phyloP scores from a whole-genome alignment of 176 grass and related monocot genomes.

The Melocanna baccifera region DNA sequence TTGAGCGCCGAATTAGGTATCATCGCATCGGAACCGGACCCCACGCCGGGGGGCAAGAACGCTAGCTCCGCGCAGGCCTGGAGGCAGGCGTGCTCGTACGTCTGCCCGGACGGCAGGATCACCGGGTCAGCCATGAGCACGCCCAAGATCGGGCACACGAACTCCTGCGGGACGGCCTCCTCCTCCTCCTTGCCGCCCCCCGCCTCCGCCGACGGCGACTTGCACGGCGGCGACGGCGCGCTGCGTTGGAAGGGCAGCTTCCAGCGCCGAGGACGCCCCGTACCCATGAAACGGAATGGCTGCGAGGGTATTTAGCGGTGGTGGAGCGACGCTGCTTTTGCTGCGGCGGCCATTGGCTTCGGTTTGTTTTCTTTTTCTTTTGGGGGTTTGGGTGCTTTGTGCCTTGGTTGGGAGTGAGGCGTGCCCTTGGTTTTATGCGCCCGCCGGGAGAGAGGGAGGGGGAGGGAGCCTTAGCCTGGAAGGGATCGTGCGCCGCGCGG shows the following conservation, averaged over 20 bases:
- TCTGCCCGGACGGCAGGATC: constrained; percentile 57
- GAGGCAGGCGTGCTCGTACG: constrained; percentile 70
- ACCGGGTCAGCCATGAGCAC: constrained; percentile 78
- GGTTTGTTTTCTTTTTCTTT: not conserved
- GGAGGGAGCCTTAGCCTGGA: constrained; percentile 21
- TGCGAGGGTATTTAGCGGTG: not conserved
- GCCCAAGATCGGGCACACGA: constrained; percentile 57
- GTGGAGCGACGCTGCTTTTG: constrained; percentile 10
- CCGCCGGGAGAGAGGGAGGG: not conserved
- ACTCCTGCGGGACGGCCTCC: constrained; percentile 43
- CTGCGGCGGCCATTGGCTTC: not conserved
- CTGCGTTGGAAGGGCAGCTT: constrained; percentile 66
- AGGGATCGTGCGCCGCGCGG: constrained; percentile 22
- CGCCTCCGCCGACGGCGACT: not conserved
- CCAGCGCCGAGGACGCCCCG: constrained; percentile 54
- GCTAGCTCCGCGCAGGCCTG: constrained; percentile 60
- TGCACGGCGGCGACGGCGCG: constrained; percentile 14
- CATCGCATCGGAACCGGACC: not conserved
- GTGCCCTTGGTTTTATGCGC: constrained; percentile 40
- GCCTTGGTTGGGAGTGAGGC: not conserved
- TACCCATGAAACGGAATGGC: constrained; percentile 30
- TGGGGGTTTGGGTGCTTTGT: constrained; percentile 38
- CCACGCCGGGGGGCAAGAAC: constrained; percentile 41
- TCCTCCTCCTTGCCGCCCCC: not conserved
- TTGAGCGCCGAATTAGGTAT: constrained; percentile 69